Evolutionary conservation across 2,329 filamentous ascomycete genomes (phyloP), one percentile per base, ranked within the genome.

Genomic region (Teratosphaeria pseudoeucalypti): DNA sequence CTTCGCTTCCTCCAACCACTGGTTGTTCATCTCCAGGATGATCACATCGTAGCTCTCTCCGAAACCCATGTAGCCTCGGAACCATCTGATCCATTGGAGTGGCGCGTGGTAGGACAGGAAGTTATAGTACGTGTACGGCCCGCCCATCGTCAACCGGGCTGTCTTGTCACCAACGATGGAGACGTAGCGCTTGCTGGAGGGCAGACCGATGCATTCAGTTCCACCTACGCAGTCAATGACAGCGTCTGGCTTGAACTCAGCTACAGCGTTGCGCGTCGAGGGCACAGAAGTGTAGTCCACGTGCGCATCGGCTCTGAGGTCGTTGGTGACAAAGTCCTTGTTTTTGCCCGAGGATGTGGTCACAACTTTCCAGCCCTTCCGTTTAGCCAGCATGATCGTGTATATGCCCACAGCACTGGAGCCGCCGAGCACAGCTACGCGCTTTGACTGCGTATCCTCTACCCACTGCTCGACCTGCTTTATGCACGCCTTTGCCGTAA

Each of bases 231-330:
- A 84, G 70, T 87, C 85, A 10, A 88, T 76, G 0, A 81, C 77
- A 29, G 83, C 76, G 57, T 77, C 75, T 67, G 81, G 86, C 2
- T 79, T 72, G 10, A 74, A 76, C 0, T 79, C 78, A 59, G 76
- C 75, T 2, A 87, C 71, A 1, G 69, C 73, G n/a, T 75, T 72
- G 10, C 78, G 67, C 1, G 87, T 73, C 66, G 84, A 73, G 52
- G 64, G 57, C n/a, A 54, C 53, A 0, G 72, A 71, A 16, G 79
- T 82, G 67, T 88, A 87, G 66, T 87, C 82, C 54, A 87, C 76
- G 54, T 86, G 79, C 63, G 82, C 80, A 65, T 87, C 83, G 12
- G 85, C 85, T 1, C 84, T 84, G 3, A 88, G 71, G 3, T 73
- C 73, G 59, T 77, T 39, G 27, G 60, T 76, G 62, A 83, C 83